Conservation (phyloP, 192 early-diverging fungal genomes). For the Nowakowskiella sp. region DNA sequence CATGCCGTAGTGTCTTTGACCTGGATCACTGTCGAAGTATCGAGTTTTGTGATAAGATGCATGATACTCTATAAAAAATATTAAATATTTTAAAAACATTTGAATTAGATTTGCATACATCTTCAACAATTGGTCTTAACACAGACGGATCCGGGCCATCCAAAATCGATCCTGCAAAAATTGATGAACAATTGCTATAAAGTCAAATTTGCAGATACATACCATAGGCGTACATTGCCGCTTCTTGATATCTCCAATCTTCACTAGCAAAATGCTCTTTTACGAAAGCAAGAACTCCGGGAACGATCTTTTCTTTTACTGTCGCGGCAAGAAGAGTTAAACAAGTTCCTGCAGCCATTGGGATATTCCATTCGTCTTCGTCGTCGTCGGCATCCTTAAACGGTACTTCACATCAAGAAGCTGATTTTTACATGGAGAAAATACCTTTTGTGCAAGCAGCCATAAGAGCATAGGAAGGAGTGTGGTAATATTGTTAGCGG, state of each 20-base stretch:
- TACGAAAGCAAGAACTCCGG: constrained; percentile 81
- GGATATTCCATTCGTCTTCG: constrained; percentile 97
- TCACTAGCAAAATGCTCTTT: constrained; percentile 70
- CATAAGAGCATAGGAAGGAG: constrained; percentile 78
- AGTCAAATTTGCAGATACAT: constrained; percentile 4
- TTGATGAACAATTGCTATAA: neutral
- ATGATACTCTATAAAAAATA: constrained; percentile 14
- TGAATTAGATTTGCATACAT: constrained; percentile 18
- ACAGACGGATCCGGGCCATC: constrained; percentile 73
- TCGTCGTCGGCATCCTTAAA: constrained; percentile 91
- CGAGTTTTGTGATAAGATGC: constrained; percentile 19
- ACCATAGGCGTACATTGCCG: constrained; percentile 96
- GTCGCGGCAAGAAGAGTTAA: constrained; percentile 78
- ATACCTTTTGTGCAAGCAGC: constrained; percentile 79
- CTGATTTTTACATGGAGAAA: constrained; percentile 7
- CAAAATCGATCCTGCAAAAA: constrained; percentile 69
- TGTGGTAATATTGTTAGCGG: no score
- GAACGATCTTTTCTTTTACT: constrained; percentile 73
- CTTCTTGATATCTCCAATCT: constrained; percentile 93
- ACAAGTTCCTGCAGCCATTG: constrained; percentile 97
- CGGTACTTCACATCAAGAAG: constrained; percentile 1
- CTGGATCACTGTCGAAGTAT: constrained; percentile 44
- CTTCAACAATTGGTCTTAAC: constrained; percentile 62
- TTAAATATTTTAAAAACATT: neutral
- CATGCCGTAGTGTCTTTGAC: constrained; percentile 98